Conservation (phyloP, 768 basidiomycete species). For the Boletus edulis region DNA sequence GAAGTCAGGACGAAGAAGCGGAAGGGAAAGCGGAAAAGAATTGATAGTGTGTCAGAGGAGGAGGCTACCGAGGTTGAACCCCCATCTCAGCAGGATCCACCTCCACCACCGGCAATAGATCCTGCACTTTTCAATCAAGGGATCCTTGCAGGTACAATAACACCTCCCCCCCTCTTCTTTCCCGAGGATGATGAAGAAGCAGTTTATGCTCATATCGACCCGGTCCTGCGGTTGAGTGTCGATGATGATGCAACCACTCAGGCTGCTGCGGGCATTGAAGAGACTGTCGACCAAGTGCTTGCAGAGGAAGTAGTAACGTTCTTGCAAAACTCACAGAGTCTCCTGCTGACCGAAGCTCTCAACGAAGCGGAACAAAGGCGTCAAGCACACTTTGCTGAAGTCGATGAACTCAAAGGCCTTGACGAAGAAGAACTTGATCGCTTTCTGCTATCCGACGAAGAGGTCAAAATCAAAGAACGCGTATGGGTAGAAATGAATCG, state of each 20-base stretch:
- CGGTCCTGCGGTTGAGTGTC: slow-evolving; percentile 40
- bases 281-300: slow-evolving; percentile 58
- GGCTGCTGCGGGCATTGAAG: slow-evolving; percentile 46
- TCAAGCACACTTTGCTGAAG: slow-evolving; percentile 45
- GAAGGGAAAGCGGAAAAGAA: slow-evolving; percentile 39
- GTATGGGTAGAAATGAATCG: slow-evolving; percentile 94
- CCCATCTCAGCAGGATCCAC: slow-evolving; percentile 15
- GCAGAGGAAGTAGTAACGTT: slow-evolving; percentile 69
- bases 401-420: slow-evolving; percentile 69
- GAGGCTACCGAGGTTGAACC: slow-evolving; percentile 17
- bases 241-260: slow-evolving; percentile 10
- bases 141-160: slow-evolving; percentile 58
- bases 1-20: slow-evolving; percentile 29
- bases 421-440: slow-evolving; percentile 88
- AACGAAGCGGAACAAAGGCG: slow-evolving; percentile 67
- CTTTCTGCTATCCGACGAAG: slow-evolving; percentile 75
- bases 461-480: slow-evolving; percentile 82
- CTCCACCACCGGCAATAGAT: slow-evolving; percentile 42
- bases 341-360: slow-evolving; percentile 57
- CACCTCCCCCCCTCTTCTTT: slow-evolving; percentile 37
- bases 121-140: slow-evolving; percentile 61
- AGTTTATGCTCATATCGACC: slow-evolving; percentile 52
- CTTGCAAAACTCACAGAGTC: slow-evolving; percentile 59
- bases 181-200: slow-evolving; percentile 44
- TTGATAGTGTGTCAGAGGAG: slow-evolving; percentile 38